Evolutionary conservation across 2,329 filamentous ascomycete species (phyloP), one percentile per base, ranked within the genome.

Genomic region (Botrytis porri): DNA sequence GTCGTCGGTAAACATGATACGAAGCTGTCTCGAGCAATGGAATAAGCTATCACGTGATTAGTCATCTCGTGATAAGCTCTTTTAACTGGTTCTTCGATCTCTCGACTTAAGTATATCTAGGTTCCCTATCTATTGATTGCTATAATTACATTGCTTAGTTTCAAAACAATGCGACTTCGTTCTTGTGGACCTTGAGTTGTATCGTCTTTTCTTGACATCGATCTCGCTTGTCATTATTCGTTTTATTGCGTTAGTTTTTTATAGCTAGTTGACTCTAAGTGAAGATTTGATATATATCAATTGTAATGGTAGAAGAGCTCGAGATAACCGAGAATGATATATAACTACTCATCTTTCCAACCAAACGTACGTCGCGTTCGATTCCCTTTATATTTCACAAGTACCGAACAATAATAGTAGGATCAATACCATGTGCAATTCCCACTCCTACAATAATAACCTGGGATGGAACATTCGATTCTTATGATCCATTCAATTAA

Each of bases 321-420:
- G 32, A 18, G 7, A 35, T 5, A 22, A 22, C 3, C 18, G 57
- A 35, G 20, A 12, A 59, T 59, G 57, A 35, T 29, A 35, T 22
- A 22, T 32, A 22, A 22, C 0, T 22, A 35, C 8, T 16, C 3
- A 7, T 32, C 4, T 35, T 6, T 60, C 18, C 18, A 22, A 0
- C 29, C 14, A 18, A 60, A 35, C 1, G 18, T 35, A 22, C 18
- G 29, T 35, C 54, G 29, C 29, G 3, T 35, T 4, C 14, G 10
- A 22, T 5, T 20, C 32, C 45, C 22, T 14, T 25, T n/a, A 5
- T 4, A 60, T 22, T 60, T 35, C 8, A 60, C 18, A 4, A 60
- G 3, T 9, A 35, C 29, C 18, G 3, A 7, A 60, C 18, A 60
- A 12, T 60, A 35, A 22, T 18, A 35, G 18, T 18, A 60, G 57